Base-by-base conservation (phyloP, 148 eudicot genomes). In the Bassia scoparia region DNA sequence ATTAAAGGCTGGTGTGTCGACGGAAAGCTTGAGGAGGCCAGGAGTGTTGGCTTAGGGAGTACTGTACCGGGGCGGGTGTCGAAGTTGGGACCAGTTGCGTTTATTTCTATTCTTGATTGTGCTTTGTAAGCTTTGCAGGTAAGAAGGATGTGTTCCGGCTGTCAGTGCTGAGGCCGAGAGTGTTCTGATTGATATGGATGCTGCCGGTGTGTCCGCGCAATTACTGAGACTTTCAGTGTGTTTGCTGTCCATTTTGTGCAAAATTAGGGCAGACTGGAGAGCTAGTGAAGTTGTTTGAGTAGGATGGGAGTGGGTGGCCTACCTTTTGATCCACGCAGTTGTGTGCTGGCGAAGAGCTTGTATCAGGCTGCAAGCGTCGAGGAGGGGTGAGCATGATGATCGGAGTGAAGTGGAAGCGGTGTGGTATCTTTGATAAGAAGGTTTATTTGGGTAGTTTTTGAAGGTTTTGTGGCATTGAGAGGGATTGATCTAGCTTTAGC, bases 271-370 rank as follows among this genome's bases (percentile, higher is more conserved):
- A 78, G 74, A 91, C 96, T 0, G 84, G 84, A 71, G 93, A 86
- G 62, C 93, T 93, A 0, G 34, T 89, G 86, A 77, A 76, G 63
- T 65, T 94, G 84, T 94, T 89, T 77, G 44, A 69, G n/a, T 53
- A 84, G 96, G 77, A 91, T 94, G 97, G 89, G 97, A 13, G 97
- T 89, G 62, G 89, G 98, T 97, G 96, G 93, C 24, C 88, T 96
- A 85, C 69, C 71, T 60, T 93, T 97, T 3, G 85, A 91, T 82
- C 84, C 2, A 84, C 82, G 0, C 92, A 94, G 2, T 90, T 87
- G 92, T 84, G 85, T 87, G 23, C 61, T 95, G 27, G 90, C 84
- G 17, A 86, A 74, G 84, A 92, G 99, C 76, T 76, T 95, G 72
- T 92, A 90, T 84, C 96, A 92, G 84, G 96, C 96, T 60, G 97